phyloP scores from a whole-genome alignment of 1,284 basidiomycete species.

The Schizopora paradoxa region DNA sequence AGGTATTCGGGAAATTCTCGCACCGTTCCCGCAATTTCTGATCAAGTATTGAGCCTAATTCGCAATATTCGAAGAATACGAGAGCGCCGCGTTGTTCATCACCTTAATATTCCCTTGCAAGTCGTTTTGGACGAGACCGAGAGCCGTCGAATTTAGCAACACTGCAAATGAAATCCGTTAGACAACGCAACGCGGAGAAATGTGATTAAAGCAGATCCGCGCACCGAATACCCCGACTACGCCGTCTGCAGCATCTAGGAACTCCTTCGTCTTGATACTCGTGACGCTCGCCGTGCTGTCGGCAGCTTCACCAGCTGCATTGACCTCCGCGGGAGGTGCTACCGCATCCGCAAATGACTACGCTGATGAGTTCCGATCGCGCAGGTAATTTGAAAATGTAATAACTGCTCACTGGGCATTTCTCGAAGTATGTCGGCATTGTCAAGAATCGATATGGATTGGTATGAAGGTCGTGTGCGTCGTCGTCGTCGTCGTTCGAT shows the following conservation, averaged over 20 bases:
- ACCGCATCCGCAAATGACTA: slow-evolving; percentile 91
- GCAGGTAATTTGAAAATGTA: too few relatives aligned
- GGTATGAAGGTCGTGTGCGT: too few relatives aligned
- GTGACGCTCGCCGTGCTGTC: too few relatives aligned
- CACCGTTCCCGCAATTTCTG: slow-evolving; percentile 90
- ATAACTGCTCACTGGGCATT: too few relatives aligned
- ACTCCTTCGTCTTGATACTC: slow-evolving; percentile 85
- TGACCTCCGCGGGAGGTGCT: too few relatives aligned
- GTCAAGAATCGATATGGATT: too few relatives aligned
- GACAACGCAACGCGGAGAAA: slow-evolving; percentile 1
- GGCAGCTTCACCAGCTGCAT: too few relatives aligned
- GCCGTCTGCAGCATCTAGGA: slow-evolving; percentile 87
- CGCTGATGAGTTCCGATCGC: slow-evolving; percentile 1
- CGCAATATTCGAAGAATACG: not conserved
- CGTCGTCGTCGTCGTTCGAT: too few relatives aligned
- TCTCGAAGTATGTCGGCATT: too few relatives aligned
- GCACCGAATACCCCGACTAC: slow-evolving; percentile 89
- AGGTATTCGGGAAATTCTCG: slow-evolving; percentile 57
- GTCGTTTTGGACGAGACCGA: slow-evolving; percentile 82
- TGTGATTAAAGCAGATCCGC: slow-evolving; percentile 24
- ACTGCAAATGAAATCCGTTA: slow-evolving; percentile 42
- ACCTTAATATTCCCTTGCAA: slow-evolving; percentile 91
- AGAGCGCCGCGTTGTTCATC: slow-evolving; percentile 24
- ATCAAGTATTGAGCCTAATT: slow-evolving; percentile 1
- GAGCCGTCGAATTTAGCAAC: slow-evolving; percentile 85